Evolutionary conservation across 1,139 yeast species (phyloP).

Genomic region (Candida sojae): DNA sequence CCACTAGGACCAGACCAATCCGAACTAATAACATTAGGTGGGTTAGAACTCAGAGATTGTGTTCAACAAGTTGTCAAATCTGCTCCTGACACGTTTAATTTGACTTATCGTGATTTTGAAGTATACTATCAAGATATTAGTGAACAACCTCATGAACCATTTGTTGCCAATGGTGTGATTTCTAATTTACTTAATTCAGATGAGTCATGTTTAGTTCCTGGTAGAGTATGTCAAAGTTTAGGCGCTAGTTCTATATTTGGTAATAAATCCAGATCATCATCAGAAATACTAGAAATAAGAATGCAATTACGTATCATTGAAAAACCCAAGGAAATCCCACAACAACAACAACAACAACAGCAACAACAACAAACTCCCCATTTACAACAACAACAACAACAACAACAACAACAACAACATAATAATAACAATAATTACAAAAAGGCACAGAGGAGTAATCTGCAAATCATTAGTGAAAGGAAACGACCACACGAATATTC

Average conservation of each 20-base stretch:
- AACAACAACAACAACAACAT: conserved; percentile 3
- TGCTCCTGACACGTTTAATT: conserved; percentile 60
- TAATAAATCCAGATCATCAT: conserved; percentile 38
- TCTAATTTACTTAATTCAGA: conserved; percentile 42
- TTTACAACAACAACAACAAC: conserved; percentile 4
- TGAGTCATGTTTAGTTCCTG: conserved; percentile 51
- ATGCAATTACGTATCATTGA: conserved; percentile 55
- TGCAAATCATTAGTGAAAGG: conserved; percentile 7
- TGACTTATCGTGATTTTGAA: conserved; percentile 57
- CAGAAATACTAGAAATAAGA: conserved; percentile 67
- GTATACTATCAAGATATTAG: conserved; percentile 72
- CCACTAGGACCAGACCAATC: conserved; percentile 36
- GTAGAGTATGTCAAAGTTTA: conserved; percentile 71
- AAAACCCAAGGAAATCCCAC: conserved; percentile 9
- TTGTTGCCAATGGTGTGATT: conserved; percentile 69
- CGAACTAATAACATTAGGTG: conserved; percentile 51
- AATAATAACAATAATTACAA: background rate
- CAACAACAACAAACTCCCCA: conserved; percentile 7
- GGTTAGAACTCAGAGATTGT: conserved; percentile 55
- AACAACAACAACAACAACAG: conserved; percentile 11
- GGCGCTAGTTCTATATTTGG: conserved; percentile 54
- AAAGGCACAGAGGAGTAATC: conserved; percentile 3
- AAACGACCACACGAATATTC: conserved; percentile 12
- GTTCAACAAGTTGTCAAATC: conserved; percentile 50
- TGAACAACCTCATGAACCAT: conserved; percentile 74